A percentile compares a stretch with the other conserved stretches of the same genome.
Conservation (phyloP, 2,329 filamentous ascomycete genomes). For the Pseudocercospora vitis region DNA sequence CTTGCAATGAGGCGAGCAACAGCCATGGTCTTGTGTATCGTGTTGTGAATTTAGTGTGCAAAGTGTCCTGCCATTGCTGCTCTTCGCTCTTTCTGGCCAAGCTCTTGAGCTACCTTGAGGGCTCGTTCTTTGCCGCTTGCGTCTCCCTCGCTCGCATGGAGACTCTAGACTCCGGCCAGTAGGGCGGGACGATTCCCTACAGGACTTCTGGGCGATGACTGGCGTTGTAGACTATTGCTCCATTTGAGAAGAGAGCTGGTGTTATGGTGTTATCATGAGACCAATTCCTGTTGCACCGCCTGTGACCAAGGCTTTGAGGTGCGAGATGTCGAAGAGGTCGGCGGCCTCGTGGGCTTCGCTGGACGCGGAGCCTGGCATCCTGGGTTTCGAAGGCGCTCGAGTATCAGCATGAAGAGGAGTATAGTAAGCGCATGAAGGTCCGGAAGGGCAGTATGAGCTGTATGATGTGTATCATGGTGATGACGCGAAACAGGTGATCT, state of each 20-base stretch:
- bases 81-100: constrained; percentile 49
- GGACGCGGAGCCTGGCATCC: constrained; percentile 34
- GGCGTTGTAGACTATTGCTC: constrained; percentile 50
- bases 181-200: constrained; percentile 47
- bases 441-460: too few species aligned
- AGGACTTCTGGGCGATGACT: constrained; percentile 48
- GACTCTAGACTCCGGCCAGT: constrained; percentile 48
- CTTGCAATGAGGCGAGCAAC: too few species aligned
- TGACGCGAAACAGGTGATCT: too few species aligned
- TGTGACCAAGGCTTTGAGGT: constrained; percentile 48
- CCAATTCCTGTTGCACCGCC: constrained; percentile 47
- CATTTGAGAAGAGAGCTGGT: constrained; percentile 39
- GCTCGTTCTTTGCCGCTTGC: constrained; percentile 54
- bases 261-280: constrained; percentile 40
- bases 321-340: constrained; percentile 49
- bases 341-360: constrained; percentile 45
- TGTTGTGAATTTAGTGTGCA: constrained; percentile 53
- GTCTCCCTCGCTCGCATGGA: constrained; percentile 46
- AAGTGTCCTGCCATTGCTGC: constrained; percentile 51
- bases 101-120: constrained; percentile 44
- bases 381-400: too few species aligned
- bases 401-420: too few species aligned
- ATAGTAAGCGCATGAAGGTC: too few species aligned
- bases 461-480: too few species aligned
- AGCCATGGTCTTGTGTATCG: too few species aligned